Percentiles rank a stretch among this genome's conserved stretches.
These are phyloP conservation scores for Nasturtium officinale DNA, from an alignment of 345 rosid species.

Conservation along the genomic window DNA sequence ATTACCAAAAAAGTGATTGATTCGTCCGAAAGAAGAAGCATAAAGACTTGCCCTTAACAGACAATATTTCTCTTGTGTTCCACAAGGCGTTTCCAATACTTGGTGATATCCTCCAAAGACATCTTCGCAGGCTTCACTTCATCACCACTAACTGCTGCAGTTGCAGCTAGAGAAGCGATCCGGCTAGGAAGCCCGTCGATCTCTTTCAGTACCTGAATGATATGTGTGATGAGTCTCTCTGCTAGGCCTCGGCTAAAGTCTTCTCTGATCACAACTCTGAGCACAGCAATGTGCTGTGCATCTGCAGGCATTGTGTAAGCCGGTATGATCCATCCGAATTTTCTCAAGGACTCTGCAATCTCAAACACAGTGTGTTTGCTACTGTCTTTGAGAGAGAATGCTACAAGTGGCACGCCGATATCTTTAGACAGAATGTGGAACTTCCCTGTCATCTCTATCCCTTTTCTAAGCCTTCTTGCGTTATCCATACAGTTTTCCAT, in stretches of 20 bases:
- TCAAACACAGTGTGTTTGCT: constrained; percentile 63
- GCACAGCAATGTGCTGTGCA: constrained; percentile 65
- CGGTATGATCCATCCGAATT: constrained; percentile 72
- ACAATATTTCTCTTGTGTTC: constrained; percentile 49
- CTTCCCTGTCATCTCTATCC: constrained; percentile 58
- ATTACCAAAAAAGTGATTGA: constrained; percentile 17
- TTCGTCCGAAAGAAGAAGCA: neutral
- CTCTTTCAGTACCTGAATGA: constrained; percentile 58
- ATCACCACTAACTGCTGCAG: constrained; percentile 31
- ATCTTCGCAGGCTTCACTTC: constrained; percentile 47
- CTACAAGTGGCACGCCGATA: constrained; percentile 73
- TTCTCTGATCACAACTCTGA: constrained; percentile 69
- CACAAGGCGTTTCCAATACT: constrained; percentile 62
- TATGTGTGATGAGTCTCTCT: constrained; percentile 62
- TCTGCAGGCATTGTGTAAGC: constrained; percentile 82
- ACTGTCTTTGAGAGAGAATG: constrained; percentile 66
- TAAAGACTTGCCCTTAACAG: constrained; percentile 38
- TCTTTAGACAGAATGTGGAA: constrained; percentile 69
- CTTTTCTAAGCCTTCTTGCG: constrained; percentile 60
- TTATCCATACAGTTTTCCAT: constrained; percentile 65
- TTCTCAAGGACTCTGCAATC: constrained; percentile 59
- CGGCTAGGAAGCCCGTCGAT: constrained; percentile 56
- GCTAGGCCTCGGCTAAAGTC: constrained; percentile 65
- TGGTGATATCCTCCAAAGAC: constrained; percentile 57
- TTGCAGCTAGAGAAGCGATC: constrained; percentile 29